Evolutionary conservation across 202 grass and related monocot genomes (phyloP).

Genomic region (Setaria italica): DNA sequence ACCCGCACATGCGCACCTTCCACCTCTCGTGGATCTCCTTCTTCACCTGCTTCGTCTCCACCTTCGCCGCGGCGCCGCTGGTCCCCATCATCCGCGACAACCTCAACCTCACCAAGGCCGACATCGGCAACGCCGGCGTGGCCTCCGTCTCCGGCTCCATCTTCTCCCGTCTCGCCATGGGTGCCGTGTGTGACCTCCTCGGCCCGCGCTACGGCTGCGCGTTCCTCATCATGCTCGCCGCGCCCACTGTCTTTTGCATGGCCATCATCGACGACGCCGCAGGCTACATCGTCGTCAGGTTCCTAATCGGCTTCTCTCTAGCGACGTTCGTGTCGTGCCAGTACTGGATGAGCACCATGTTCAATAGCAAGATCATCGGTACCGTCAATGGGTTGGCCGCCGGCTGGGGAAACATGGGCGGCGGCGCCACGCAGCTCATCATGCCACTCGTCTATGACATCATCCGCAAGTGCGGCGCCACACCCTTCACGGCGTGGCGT

Average conservation of each 20-base stretch:
- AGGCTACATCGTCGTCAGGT: constrained; percentile 61
- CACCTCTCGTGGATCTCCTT: constrained; percentile 82
- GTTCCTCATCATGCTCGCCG: constrained; percentile 73
- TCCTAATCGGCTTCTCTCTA: constrained; percentile 71
- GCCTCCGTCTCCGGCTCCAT: constrained; percentile 81
- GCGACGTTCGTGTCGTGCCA: constrained; percentile 79
- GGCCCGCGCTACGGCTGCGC: constrained; percentile 79
- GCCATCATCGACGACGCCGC: constrained; percentile 46
- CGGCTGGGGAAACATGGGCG: constrained; percentile 80
- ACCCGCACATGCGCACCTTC: constrained; percentile 79
- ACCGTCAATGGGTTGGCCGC: constrained; percentile 60
- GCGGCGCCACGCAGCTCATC: constrained; percentile 72
- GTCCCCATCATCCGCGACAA: constrained; percentile 87
- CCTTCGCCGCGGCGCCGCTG: constrained; percentile 76
- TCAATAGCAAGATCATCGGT: constrained; percentile 73
- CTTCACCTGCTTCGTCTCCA: constrained; percentile 81
- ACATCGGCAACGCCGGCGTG: constrained; percentile 79
- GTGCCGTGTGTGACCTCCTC: constrained; percentile 70
- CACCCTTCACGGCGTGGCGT: constrained; percentile 70
- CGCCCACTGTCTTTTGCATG: constrained; percentile 73
- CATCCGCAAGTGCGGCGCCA: constrained; percentile 52
- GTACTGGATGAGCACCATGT: constrained; percentile 83
- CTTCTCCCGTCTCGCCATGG: constrained; percentile 81
- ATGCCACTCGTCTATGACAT: constrained; percentile 76
- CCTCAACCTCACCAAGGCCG: constrained; percentile 69